phyloP scores from a whole-genome alignment of 2,329 filamentous ascomycete species.

The Aurifilum marmelostoma region DNA sequence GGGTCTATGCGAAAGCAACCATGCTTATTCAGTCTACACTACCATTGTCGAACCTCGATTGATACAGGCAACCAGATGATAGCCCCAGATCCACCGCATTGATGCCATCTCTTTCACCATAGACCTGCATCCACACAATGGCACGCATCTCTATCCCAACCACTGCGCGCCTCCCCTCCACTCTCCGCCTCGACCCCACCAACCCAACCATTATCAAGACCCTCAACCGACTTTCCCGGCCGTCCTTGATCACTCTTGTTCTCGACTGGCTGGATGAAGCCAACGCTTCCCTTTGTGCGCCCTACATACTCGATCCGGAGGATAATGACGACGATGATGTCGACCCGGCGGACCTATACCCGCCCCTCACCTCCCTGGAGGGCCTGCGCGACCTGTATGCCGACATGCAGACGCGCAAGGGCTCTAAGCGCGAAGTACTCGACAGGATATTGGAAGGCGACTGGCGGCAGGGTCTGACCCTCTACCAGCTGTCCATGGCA shows the following conservation, averaged over 20 bases:
- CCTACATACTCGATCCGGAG: slow-evolving; percentile 53
- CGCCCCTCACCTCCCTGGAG: slow-evolving; percentile 65
- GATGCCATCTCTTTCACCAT: neutral
- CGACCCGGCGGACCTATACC: slow-evolving; percentile 68
- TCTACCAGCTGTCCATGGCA: slow-evolving; percentile 72
- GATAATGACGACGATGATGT: slow-evolving; percentile 51
- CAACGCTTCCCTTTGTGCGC: slow-evolving; percentile 62
- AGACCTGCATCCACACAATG: slow-evolving; percentile 41
- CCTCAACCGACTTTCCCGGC: slow-evolving; percentile 70
- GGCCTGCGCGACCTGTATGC: slow-evolving; percentile 69
- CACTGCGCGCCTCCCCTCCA: slow-evolving; percentile 70
- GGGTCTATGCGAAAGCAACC: neutral
- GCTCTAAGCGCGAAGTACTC: slow-evolving; percentile 65
- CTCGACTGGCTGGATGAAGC: slow-evolving; percentile 76
- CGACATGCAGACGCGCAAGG: slow-evolving; percentile 61
- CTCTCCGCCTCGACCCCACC: slow-evolving; percentile 67
- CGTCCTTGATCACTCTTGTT: slow-evolving; percentile 71
- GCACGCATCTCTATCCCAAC: slow-evolving; percentile 69
- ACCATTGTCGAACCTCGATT: neutral
- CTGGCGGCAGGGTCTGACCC: slow-evolving; percentile 65
- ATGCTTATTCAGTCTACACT: neutral
- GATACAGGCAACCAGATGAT: neutral
- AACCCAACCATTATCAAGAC: slow-evolving; percentile 68
- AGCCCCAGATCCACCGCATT: neutral
- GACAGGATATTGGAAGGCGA: slow-evolving; percentile 69